Base-by-base conservation (phyloP, 2,329 filamentous ascomycete species). In the Ascochyta rabiei region DNA sequence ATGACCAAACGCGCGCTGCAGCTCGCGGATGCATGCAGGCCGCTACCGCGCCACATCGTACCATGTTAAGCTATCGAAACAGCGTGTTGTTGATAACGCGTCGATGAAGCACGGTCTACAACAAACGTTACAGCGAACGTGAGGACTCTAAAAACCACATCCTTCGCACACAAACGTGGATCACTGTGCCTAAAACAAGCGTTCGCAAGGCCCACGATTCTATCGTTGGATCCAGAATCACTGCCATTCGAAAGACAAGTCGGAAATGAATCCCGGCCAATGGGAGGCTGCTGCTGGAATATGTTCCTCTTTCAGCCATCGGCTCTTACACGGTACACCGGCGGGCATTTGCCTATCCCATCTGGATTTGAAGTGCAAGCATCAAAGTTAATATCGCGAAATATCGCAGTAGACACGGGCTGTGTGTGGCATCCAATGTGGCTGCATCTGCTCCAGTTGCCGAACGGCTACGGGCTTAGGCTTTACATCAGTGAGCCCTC, bases 61-160 rank as follows among this genome's bases (percentile, higher is more conserved):
- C 53, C 60, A 61, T 64, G 64, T 54, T 53, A 61, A 65, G 58
- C 19, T 52, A 52, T 58, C 16, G 24, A 43, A 31, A 40, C 41
- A 24, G 45, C 28, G 26, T 40, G 31, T 43, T 18, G n/a, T 42
- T 49, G 52, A 45, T 37, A 42, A 39, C 30, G 31, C 28, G 30
- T 37, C 21, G 46, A 15, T 37, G 40, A 18, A 30, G 46, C 46
- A 44, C 30, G 15, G 35, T 49, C 35, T 24, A 37, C 52, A 12
- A 41, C 38, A 24, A 26, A 26, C 13, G 33, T 21, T 8, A 31
- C 21, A n/a, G 30, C 42, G 21, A 41, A 40, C 28, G 44, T 38
- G 18, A 48, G 28, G 28, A 30, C 12, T 13, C 10, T 13, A 30
- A 30, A 15, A 30, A 30, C 28, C 9, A 30, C 28, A 13, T 13